Conservation (phyloP, 352 stramenopile species). For the Globisporangium heterothallicum region DNA sequence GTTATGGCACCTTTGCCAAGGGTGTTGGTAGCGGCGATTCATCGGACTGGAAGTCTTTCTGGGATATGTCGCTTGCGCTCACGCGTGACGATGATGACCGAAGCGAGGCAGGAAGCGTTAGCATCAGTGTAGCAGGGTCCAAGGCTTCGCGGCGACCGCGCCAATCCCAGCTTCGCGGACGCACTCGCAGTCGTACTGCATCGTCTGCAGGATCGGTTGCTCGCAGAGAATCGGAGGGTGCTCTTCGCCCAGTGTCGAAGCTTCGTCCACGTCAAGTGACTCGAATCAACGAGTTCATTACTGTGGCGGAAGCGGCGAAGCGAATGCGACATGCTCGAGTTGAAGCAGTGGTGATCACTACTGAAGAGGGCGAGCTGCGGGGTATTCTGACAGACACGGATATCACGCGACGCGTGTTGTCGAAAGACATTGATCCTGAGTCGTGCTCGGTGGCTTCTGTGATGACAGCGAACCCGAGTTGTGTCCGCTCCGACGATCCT, state of each 20-base stretch:
- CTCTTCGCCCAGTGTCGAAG: conserved; percentile 73
- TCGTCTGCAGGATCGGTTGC: conserved; percentile 46
- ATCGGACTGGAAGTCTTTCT: conserved; percentile 84
- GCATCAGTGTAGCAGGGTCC: conserved; percentile 54
- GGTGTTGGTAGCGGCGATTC: conserved; percentile 50
- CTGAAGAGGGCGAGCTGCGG: conserved; percentile 70
- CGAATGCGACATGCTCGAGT: conserved; percentile 78
- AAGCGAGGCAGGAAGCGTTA: conserved; percentile 54
- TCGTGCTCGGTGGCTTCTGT: conserved; percentile 72
- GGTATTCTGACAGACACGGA: conserved; percentile 87
- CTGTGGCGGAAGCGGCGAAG: conserved; percentile 74
- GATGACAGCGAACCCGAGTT: conserved; percentile 82
- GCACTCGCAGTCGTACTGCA: conserved; percentile 32
- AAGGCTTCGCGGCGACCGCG: conserved; percentile 28
- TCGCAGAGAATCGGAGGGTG: conserved; percentile 52
- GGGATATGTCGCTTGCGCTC: conserved; percentile 84
- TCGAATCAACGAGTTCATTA: conserved; percentile 84
- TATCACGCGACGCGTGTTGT: conserved; percentile 77
- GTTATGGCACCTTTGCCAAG: conserved; percentile 83
- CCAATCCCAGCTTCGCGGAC: conserved; percentile 22
- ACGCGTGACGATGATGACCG: conserved; percentile 65
- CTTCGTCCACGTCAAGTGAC: conserved; percentile 75
- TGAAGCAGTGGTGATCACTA: conserved; percentile 84
- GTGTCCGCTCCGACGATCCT: conserved; percentile 73
- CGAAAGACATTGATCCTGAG: conserved; percentile 75